Evolutionary conservation across 75 land plant species (phyloP).

Genomic region (Chamaecyparis obtusa): DNA sequence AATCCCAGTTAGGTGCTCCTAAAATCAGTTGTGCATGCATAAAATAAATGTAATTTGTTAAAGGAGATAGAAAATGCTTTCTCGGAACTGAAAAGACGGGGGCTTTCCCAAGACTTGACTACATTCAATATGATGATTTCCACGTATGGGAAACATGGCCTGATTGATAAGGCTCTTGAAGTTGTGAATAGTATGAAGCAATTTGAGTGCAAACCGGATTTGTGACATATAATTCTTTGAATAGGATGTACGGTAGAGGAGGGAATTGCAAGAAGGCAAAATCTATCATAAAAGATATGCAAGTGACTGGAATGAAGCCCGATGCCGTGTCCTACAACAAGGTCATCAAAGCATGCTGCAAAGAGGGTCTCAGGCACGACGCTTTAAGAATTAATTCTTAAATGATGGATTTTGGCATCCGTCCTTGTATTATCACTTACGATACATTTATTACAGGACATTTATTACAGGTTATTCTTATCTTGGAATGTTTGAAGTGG

Average conservation of each 20-base stretch:
- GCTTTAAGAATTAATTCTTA: conserved; percentile 65
- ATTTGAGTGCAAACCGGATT: conserved; percentile 60
- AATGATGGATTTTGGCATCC: conserved; percentile 65
- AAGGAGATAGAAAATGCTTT: conserved; percentile 74
- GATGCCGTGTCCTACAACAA: conserved; percentile 84
- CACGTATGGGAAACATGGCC: conserved; percentile 70
- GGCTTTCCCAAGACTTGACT: conserved; percentile 69
- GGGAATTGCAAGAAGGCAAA: conserved; percentile 85
- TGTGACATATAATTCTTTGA: conserved; percentile 80
- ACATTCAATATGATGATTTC: conserved; percentile 79
- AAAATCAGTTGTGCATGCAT: conserved; percentile 55
- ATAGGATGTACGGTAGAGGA: conserved; percentile 80
- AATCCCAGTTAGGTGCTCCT: conserved; percentile 59
- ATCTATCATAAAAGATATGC: conserved; percentile 48
- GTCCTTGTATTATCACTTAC: conserved; percentile 80
- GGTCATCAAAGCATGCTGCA: conserved; percentile 74
- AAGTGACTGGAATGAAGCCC: conserved; percentile 56
- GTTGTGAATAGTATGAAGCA: conserved; percentile 41
- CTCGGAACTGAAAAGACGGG: conserved; percentile 40
- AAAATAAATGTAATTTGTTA: conserved; percentile 68
- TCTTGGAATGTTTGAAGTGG: conserved; percentile 69
- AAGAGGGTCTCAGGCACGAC: conserved; percentile 83
- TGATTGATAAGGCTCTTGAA: conserved; percentile 68
- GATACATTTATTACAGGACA: too few relatives aligned
- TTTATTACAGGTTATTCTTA: conserved; percentile 56